Conservation (phyloP, 352 stramenopile genomes). For the Bremia lactucae region DNA sequence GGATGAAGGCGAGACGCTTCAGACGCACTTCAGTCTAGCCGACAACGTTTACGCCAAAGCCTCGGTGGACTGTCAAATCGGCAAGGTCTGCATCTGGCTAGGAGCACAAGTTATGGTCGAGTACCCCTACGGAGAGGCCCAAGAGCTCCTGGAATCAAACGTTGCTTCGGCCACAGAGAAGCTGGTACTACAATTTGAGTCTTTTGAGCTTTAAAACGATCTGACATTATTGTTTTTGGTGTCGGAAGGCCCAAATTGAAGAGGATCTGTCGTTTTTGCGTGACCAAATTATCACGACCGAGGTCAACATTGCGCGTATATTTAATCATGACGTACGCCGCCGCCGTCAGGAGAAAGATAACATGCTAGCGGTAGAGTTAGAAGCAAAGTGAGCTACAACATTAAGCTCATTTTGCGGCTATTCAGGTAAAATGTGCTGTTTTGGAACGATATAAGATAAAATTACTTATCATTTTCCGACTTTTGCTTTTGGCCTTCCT, state of each 20-base stretch:
- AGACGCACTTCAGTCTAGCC: slow-evolving; percentile 89
- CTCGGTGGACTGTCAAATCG: slow-evolving; percentile 79
- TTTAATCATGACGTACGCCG: slow-evolving; percentile 95
- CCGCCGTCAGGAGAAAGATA: slow-evolving; percentile 67
- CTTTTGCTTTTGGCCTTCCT: too few relatives aligned
- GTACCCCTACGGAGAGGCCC: slow-evolving; percentile 94
- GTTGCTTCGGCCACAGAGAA: slow-evolving; percentile 56
- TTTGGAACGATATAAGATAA: too few relatives aligned
- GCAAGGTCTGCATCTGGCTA: slow-evolving; percentile 95
- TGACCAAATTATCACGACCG: slow-evolving; percentile 95
- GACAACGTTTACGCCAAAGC: slow-evolving; percentile 94
- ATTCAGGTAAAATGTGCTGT: too few relatives aligned
- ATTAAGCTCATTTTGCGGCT: too few relatives aligned
- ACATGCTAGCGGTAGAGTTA: slow-evolving; percentile 45
- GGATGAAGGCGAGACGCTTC: slow-evolving; percentile 68
- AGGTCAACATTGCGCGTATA: slow-evolving; percentile 95
- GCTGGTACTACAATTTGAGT: slow-evolving; percentile 28
- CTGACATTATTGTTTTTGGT: background rate
- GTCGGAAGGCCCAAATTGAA: slow-evolving; percentile 57
- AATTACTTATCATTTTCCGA: too few relatives aligned
- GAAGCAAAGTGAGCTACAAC: slow-evolving; percentile 43
- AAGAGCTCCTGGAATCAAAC: slow-evolving; percentile 81
- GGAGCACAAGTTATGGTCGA: slow-evolving; percentile 96
- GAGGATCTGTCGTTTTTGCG: slow-evolving; percentile 90
- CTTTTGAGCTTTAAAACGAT: background rate